These are phyloP conservation scores for Bipolaris cookei DNA, from an alignment of 2,329 filamentous ascomycete genomes.

Conservation along the genomic window DNA sequence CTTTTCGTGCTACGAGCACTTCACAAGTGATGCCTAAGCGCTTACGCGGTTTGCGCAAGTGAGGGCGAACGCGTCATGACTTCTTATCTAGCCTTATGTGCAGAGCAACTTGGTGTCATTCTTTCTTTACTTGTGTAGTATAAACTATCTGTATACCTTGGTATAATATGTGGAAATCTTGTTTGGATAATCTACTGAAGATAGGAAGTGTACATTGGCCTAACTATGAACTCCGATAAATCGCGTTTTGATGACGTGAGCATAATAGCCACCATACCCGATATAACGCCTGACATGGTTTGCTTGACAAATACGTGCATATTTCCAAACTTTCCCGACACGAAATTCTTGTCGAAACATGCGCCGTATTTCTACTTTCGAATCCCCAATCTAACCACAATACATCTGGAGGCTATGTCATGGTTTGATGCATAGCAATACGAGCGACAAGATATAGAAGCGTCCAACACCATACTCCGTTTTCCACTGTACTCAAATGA, in stretches of 20 bases:
- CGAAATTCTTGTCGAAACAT: neutral
- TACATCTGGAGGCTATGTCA: neutral
- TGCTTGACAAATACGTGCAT: neutral
- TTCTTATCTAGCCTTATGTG: neutral
- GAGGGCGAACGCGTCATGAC: neutral
- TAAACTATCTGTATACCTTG: neutral
- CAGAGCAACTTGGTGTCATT: neutral
- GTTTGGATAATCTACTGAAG: neutral
- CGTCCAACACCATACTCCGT: slow-evolving; percentile 3
- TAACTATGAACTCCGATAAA: neutral
- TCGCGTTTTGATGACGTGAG: neutral
- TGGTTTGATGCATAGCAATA: neutral
- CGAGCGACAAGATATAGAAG: neutral
- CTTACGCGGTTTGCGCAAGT: neutral
- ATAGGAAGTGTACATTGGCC: neutral
- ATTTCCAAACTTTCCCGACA: neutral
- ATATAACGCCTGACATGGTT: neutral
- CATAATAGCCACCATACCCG: neutral
- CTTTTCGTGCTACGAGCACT: slow-evolving; percentile 1
- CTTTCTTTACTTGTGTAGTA: neutral
- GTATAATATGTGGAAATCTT: neutral
- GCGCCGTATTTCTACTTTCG: neutral
- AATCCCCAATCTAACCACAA: neutral
- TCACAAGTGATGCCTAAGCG: slow-evolving; percentile 2
- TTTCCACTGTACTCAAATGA: slow-evolving; percentile 2